Percentiles rank a stretch among this genome's conserved stretches.
These are phyloP conservation scores for Leccinum subtestaceum DNA, from an alignment of 768 basidiomycete genomes.

Conservation along the genomic window DNA sequence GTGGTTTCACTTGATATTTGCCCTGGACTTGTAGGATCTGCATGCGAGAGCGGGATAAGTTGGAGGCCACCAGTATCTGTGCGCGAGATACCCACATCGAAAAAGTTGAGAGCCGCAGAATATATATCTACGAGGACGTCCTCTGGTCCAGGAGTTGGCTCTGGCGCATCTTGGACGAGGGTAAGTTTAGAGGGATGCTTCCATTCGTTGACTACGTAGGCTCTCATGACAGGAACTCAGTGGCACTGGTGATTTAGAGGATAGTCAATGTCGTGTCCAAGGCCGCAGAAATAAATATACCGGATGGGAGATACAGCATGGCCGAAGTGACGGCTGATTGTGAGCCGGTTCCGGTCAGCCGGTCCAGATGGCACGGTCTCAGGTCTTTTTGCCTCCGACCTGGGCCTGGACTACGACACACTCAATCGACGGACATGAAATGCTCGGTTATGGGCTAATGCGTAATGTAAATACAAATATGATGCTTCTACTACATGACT, in stretches of 20 bases:
- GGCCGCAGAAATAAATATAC: background rate
- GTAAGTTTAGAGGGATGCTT: constrained; percentile 64
- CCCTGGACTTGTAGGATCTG: constrained; percentile 87
- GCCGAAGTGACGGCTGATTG: background rate
- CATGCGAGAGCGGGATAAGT: constrained; percentile 2
- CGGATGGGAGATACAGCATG: background rate
- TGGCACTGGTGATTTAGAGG: background rate
- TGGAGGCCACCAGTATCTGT: constrained; percentile 9
- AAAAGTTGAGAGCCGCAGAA: constrained; percentile 76
- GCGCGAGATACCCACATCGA: constrained; percentile 45
- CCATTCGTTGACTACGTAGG: constrained; percentile 69
- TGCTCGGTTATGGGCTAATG: constrained; percentile 15
- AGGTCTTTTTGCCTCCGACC: background rate
- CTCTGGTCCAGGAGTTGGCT: constrained; percentile 46
- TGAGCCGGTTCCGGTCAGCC: constrained; percentile 2
- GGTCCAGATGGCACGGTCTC: background rate
- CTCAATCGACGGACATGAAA: background rate
- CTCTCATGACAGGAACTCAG: constrained; percentile 54
- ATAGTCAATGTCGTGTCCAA: background rate
- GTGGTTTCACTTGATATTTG: constrained; percentile 82
- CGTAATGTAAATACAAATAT: constrained; percentile 34
- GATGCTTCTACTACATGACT: constrained; percentile 31
- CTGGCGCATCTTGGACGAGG: constrained; percentile 52
- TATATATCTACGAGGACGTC: constrained; percentile 76
- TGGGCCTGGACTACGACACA: background rate